These are phyloP conservation scores for Colletotrichum sp. DNA, from an alignment of 2,329 filamentous ascomycete genomes.

Conservation along the genomic window DNA sequence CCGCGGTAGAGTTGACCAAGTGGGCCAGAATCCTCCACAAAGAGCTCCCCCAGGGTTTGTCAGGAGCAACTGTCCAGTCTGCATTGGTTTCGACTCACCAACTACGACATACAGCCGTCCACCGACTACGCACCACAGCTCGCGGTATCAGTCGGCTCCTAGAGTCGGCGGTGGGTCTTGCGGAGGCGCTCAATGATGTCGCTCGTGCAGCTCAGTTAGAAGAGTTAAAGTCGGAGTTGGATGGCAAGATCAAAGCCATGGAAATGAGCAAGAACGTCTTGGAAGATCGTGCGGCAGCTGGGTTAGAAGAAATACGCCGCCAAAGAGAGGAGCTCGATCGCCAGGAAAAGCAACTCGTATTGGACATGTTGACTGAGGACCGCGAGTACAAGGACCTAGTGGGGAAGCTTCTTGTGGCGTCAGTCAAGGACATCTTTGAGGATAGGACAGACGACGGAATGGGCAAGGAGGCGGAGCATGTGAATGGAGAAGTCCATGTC, in stretches of 20 bases:
- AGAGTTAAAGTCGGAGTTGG: slow-evolving; percentile 30
- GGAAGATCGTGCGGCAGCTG: slow-evolving; percentile 26
- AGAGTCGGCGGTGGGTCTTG: slow-evolving; percentile 30
- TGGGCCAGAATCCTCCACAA: slow-evolving; percentile 32
- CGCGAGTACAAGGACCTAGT: slow-evolving; percentile 31
- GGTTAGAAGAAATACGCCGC: slow-evolving; percentile 35
- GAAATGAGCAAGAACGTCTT: slow-evolving; percentile 36
- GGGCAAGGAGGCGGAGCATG: background rate
- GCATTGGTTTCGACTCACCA: background rate
- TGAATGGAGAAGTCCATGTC: background rate
- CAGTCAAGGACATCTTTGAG: slow-evolving; percentile 20
- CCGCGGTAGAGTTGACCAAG: slow-evolving; percentile 39
- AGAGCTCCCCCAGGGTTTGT: slow-evolving; percentile 15
- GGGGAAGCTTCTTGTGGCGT: slow-evolving; percentile 32
- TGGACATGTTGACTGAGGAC: slow-evolving; percentile 31
- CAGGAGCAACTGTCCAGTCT: slow-evolving; percentile 12
- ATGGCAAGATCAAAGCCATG: slow-evolving; percentile 33
- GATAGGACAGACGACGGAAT: background rate
- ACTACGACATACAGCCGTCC: slow-evolving; percentile 36
- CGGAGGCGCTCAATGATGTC: slow-evolving; percentile 30
- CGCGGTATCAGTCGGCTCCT: slow-evolving; percentile 30
- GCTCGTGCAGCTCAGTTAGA: slow-evolving; percentile 30
- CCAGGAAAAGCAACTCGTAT: slow-evolving; percentile 32
- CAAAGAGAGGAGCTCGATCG: slow-evolving; percentile 39
- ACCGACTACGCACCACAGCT: slow-evolving; percentile 31